Percentiles rank a stretch among this genome's conserved stretches.
These are phyloP conservation scores for Phragmites australis DNA, from an alignment of 176 grass and related monocot genomes.

Conservation along the genomic window DNA sequence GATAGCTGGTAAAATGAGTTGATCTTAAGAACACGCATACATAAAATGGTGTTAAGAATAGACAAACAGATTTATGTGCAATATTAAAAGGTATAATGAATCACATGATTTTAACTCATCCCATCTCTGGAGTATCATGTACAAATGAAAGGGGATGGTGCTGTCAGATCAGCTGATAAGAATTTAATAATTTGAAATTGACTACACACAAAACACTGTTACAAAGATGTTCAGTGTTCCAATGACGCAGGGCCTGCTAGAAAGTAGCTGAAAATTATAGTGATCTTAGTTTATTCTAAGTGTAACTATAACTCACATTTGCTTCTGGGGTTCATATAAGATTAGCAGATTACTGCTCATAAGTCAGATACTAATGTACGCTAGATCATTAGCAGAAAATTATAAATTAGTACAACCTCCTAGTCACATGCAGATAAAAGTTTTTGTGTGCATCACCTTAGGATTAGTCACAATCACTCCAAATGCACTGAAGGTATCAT, in stretches of 20 bases:
- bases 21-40: neutral
- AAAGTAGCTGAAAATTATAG: constrained; percentile 10
- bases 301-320: neutral
- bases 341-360: constrained; percentile 4
- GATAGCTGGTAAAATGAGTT: neutral
- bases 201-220: constrained; percentile 6
- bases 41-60: neutral
- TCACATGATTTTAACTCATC: neutral
- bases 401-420: neutral
- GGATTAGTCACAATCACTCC: constrained; percentile 97
- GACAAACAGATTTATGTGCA: neutral
- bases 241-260: neutral
- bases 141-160: neutral
- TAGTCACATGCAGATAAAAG: constrained; percentile 1
- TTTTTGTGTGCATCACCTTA: constrained; percentile 58
- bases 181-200: constrained; percentile 2
- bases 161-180: neutral
- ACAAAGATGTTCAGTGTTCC: neutral
- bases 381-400: constrained; percentile 21
- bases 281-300: constrained; percentile 15
- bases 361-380: constrained; percentile 15
- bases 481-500: constrained; percentile 99
- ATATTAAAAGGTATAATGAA: neutral
- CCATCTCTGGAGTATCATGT: neutral
- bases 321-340: neutral